These are phyloP conservation scores for Fusarium caatingaense DNA, from an alignment of 2,329 filamentous ascomycete species.

Conservation along the genomic window DNA sequence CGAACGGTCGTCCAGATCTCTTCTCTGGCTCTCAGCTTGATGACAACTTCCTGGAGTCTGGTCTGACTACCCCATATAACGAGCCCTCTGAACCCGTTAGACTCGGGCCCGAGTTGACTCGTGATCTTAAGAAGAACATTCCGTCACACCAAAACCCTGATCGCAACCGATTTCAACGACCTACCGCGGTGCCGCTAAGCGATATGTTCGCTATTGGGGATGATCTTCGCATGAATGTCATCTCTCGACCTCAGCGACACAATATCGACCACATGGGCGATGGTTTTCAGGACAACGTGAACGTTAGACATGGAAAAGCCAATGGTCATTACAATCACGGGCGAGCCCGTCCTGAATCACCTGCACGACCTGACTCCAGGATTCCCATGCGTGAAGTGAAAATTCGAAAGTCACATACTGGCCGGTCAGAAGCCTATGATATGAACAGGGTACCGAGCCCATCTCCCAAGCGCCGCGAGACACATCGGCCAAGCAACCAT, in stretches of 20 bases:
- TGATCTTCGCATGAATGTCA: slow-evolving; percentile 54
- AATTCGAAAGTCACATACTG: slow-evolving; percentile 44
- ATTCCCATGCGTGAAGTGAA: slow-evolving; percentile 56
- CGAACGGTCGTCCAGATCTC: slow-evolving; percentile 42
- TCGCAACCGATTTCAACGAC: slow-evolving; percentile 23
- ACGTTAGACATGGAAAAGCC: slow-evolving; percentile 31
- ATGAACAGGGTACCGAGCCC: slow-evolving; percentile 39
- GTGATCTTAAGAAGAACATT: slow-evolving; percentile 41
- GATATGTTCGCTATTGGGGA: slow-evolving; percentile 49
- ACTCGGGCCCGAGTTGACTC: slow-evolving; percentile 41
- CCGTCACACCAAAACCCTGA: slow-evolving; percentile 27
- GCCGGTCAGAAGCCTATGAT: slow-evolving; percentile 37
- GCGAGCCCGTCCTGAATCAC: slow-evolving; percentile 41
- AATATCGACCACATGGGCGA: slow-evolving; percentile 48
- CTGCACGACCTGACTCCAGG: slow-evolving; percentile 47
- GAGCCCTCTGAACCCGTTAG: slow-evolving; percentile 45
- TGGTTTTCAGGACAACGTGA: slow-evolving; percentile 47
- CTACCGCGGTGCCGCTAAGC: slow-evolving; percentile 14
- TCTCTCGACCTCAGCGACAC: slow-evolving; percentile 42
- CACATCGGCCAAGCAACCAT: slow-evolving; percentile 36
- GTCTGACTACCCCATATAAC: slow-evolving; percentile 52
- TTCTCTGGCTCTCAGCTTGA: slow-evolving; percentile 55
- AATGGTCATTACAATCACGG: slow-evolving; percentile 30
- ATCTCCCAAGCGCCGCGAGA: slow-evolving; percentile 43
- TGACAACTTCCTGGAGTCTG: slow-evolving; percentile 55